Conservation (phyloP, 2,329 filamentous ascomycete species). For the Teratosphaeria gauchensis region DNA sequence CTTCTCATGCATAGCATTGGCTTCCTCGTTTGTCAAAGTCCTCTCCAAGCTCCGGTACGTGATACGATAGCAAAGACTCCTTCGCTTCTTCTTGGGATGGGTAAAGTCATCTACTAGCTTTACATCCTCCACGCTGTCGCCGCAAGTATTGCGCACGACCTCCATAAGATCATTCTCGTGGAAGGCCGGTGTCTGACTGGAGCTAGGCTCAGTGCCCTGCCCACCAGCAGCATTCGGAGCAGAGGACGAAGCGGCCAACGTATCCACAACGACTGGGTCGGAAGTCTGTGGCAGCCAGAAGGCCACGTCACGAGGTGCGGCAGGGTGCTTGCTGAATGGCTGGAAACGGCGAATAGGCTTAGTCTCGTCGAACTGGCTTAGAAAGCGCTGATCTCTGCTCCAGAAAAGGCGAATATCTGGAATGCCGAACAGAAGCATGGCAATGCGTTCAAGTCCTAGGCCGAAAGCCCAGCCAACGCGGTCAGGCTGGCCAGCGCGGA, state of each 20-base stretch:
- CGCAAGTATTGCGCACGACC: constrained; percentile 71
- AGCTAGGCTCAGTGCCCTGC: constrained; percentile 22
- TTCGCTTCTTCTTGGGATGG: constrained; percentile 73
- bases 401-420: constrained; percentile 96
- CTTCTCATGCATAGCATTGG: constrained; percentile 62
- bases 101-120: constrained; percentile 74
- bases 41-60: constrained; percentile 88
- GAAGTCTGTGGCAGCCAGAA: constrained; percentile 63
- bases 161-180: constrained; percentile 99
- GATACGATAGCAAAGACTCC: constrained; percentile 83
- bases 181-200: constrained; percentile 41
- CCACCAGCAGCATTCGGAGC: constrained; percentile 26
- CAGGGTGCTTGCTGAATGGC: constrained; percentile 85
- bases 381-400: constrained; percentile 75
- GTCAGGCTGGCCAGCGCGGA: constrained; percentile 63
- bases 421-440: constrained; percentile 94
- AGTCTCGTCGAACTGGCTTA: constrained; percentile 61
- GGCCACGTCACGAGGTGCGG: constrained; percentile 82
- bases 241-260: constrained; percentile 22
- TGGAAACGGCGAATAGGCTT: constrained; percentile 55
- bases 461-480: constrained; percentile 93
- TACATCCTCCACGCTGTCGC: constrained; percentile 82
- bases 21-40: constrained; percentile 76
- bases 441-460: constrained; percentile 84
- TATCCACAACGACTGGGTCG: constrained; percentile 20